phyloP scores from a whole-genome alignment of 73 alveolate species.

The Stentor coeruleus region DNA sequence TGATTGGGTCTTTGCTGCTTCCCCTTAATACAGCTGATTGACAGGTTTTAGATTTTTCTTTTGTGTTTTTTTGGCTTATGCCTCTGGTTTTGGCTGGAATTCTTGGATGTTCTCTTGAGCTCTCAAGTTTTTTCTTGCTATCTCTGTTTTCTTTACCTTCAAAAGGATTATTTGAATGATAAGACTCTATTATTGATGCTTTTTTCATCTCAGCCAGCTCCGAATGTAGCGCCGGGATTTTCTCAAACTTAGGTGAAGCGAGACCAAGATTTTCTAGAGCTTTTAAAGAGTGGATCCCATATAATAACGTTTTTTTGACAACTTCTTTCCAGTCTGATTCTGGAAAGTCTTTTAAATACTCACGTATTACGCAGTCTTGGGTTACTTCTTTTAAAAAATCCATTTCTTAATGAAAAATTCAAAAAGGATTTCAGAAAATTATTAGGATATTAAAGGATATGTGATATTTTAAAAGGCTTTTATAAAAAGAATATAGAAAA shows the following conservation, averaged over 20 bases:
- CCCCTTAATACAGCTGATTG: neutral
- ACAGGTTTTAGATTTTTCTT: neutral
- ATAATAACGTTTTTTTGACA: conserved; percentile 10
- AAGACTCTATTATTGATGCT: too few species aligned
- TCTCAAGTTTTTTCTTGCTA: too few species aligned
- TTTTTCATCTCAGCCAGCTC: neutral
- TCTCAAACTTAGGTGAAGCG: neutral
- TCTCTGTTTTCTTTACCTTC: neutral
- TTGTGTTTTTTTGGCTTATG: neutral
- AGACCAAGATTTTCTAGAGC: conserved; percentile 2
- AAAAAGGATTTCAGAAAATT: too few species aligned
- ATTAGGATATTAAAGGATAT: too few species aligned
- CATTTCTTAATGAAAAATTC: too few species aligned
- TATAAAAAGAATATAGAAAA: too few species aligned
- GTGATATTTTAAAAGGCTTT: too few species aligned
- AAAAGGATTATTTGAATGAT: too few species aligned
- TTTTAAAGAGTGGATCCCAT: conserved; percentile 22
- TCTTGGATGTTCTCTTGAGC: neutral
- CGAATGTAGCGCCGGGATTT: conserved; percentile 1
- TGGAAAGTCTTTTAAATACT: neutral
- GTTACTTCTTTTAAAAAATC: neutral
- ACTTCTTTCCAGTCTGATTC: conserved; percentile 14
- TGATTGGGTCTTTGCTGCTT: neutral
- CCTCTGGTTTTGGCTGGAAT: neutral
- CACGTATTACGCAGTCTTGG: neutral